Evolutionary conservation across 768 basidiomycete species (phyloP).

Genomic region (Cystofilobasidium capitatum): DNA sequence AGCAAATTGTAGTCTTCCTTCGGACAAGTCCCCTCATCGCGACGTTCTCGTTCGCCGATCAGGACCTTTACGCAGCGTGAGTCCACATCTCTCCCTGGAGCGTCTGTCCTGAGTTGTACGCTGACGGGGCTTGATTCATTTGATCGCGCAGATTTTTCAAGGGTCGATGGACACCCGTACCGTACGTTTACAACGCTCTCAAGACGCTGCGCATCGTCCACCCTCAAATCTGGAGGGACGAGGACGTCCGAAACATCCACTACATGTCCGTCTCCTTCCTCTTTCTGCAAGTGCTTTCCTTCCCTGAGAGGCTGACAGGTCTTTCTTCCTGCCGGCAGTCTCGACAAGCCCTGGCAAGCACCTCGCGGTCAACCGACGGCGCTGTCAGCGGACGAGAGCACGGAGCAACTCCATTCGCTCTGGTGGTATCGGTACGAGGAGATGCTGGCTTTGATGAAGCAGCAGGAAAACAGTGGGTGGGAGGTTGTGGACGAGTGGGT

Average conservation of each 20-base stretch:
- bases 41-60: constrained; percentile 72
- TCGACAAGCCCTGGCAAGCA: constrained; percentile 73
- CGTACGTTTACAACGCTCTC: constrained; percentile 85
- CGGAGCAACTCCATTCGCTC: constrained; percentile 49
- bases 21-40: constrained; percentile 46
- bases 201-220: constrained; percentile 74
- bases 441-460: constrained; percentile 32
- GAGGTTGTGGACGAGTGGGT: constrained; percentile 27
- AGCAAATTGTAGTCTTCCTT: constrained; percentile 52
- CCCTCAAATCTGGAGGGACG: constrained; percentile 66
- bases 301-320: background rate
- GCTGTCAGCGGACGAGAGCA: constrained; percentile 48
- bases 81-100: background rate
- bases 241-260: constrained; percentile 74
- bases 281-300: background rate
- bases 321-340: constrained; percentile 4
- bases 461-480: constrained; percentile 18
- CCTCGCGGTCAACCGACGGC: constrained; percentile 44
- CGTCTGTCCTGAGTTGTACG: too few relatives aligned
- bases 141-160: constrained; percentile 18
- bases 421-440: constrained; percentile 67
- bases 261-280: constrained; percentile 48
- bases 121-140: too few relatives aligned
- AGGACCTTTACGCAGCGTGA: constrained; percentile 64
- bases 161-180: constrained; percentile 61